Percentiles rank a stretch among this genome's conserved stretches.
Evolutionary conservation across 805 yeast genomes (phyloP).

Genomic region (Soucietia sequanensis): DNA sequence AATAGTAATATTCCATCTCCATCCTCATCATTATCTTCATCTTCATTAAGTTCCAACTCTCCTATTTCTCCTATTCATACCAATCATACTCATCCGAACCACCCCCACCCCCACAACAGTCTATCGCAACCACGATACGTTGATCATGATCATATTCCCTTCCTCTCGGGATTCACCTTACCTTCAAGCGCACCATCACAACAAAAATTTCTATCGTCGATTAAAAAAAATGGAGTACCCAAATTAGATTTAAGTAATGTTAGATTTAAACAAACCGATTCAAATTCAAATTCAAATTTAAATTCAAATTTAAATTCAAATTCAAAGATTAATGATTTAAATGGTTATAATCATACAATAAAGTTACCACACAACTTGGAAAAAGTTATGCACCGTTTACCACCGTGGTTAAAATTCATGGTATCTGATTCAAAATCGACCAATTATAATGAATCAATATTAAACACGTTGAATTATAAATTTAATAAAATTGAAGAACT

Average conservation of each 20-base stretch:
- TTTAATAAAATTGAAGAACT: constrained; percentile 38
- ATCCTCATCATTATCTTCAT: constrained; percentile 8
- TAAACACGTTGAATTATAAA: constrained; percentile 23
- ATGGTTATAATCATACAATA: constrained; percentile 21
- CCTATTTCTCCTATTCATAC: constrained; percentile 5
- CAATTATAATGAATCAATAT: constrained; percentile 16
- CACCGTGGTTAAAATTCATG: constrained; percentile 32
- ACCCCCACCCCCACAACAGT: too few relatives aligned
- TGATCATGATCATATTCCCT: constrained; percentile 1
- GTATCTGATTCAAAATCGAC: constrained; percentile 13
- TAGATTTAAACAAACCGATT: neutral
- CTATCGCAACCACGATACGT: neutral
- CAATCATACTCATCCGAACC: neutral
- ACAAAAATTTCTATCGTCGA: constrained; percentile 33
- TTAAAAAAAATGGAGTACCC: constrained; percentile 32
- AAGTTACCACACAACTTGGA: constrained; percentile 17
- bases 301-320: neutral
- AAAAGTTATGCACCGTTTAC: constrained; percentile 17
- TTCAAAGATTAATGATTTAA: constrained; percentile 5
- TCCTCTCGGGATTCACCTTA: constrained; percentile 39
- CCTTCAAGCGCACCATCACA: constrained; percentile 40
- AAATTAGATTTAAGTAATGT: constrained; percentile 17
- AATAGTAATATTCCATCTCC: constrained; percentile 3
- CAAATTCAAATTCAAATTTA: constrained; percentile 1
- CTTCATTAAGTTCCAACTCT: constrained; percentile 4